Evolutionary conservation across 163 green algal genomes (phyloP).

Genomic region (Scenedesmus sp.): DNA sequence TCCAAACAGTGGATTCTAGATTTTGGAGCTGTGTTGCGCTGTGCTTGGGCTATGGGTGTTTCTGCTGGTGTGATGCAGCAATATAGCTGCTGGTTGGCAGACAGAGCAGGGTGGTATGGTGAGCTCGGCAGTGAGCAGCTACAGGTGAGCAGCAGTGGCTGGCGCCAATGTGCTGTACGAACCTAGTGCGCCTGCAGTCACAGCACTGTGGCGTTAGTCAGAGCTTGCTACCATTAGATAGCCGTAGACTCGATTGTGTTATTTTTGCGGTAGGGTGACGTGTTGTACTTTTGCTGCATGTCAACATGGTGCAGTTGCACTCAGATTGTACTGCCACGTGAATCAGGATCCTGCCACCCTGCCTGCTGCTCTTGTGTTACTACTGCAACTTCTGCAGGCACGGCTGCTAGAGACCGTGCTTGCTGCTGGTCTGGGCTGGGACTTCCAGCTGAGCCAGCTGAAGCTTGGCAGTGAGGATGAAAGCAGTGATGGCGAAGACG

Average conservation of each 20-base stretch:
- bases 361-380: background rate
- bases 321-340: background rate
- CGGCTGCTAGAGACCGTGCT: slow-evolving; percentile 56
- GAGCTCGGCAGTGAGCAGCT: no score
- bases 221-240: no score
- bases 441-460: slow-evolving; percentile 46
- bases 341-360: background rate
- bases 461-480: slow-evolving; percentile 21
- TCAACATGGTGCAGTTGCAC: background rate
- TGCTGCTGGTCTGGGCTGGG: slow-evolving; percentile 57
- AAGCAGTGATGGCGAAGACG: slow-evolving; percentile 41
- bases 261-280: no score
- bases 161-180: no score
- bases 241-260: no score
- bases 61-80: no score
- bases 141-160: no score
- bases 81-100: background rate
- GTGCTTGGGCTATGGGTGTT: no score
- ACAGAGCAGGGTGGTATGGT: no score
- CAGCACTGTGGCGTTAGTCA: no score
- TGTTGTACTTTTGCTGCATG: background rate
- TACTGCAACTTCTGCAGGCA: slow-evolving; percentile 32
- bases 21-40: background rate
- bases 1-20: background rate
- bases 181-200: no score